Evolutionary conservation across 2,329 filamentous ascomycete genomes (phyloP).

Genomic region (Pezicula rhizophila): DNA sequence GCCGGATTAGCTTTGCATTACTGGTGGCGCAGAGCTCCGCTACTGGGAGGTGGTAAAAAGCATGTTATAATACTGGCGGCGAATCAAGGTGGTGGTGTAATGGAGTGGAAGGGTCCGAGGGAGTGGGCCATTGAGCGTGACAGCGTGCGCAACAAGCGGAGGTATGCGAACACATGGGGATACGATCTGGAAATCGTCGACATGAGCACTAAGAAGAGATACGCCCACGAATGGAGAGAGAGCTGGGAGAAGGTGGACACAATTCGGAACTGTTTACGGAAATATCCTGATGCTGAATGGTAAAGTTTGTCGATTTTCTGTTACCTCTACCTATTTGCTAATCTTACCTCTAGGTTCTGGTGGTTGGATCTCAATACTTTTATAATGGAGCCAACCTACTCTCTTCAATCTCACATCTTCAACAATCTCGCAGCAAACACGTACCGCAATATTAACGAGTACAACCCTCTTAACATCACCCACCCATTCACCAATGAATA

Average conservation of each 20-base stretch:
- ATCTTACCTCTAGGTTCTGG: constrained; percentile 74
- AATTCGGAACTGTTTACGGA: constrained; percentile 78
- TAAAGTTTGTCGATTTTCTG: constrained; percentile 38
- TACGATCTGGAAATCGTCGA: constrained; percentile 96
- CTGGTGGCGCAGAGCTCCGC: constrained; percentile 64
- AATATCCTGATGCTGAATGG: constrained; percentile 96
- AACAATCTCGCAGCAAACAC: constrained; percentile 65
- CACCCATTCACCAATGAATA: constrained; percentile 72
- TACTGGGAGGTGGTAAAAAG: constrained; percentile 79
- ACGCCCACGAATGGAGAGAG: constrained; percentile 97
- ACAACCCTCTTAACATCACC: constrained; percentile 89
- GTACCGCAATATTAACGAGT: constrained; percentile 93
- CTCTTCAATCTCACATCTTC: constrained; percentile 87
- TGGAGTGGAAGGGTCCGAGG: constrained; percentile 96
- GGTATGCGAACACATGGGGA: constrained; percentile 81
- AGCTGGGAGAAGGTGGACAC: constrained; percentile 99
- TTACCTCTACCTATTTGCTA: neutral
- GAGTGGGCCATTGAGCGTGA: constrained; percentile 98
- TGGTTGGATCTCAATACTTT: constrained; percentile 98
- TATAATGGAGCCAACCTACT: constrained; percentile 92
- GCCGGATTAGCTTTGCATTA: constrained; percentile 32
- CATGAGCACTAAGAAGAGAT: constrained; percentile 98
- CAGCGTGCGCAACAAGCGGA: constrained; percentile 90
- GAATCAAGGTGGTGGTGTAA: constrained; percentile 92
- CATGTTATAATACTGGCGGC: constrained; percentile 90